Evolutionary conservation across 495 filamentous ascomycete genomes (phyloP).

Genomic region (Mycothermus thermophilus): DNA sequence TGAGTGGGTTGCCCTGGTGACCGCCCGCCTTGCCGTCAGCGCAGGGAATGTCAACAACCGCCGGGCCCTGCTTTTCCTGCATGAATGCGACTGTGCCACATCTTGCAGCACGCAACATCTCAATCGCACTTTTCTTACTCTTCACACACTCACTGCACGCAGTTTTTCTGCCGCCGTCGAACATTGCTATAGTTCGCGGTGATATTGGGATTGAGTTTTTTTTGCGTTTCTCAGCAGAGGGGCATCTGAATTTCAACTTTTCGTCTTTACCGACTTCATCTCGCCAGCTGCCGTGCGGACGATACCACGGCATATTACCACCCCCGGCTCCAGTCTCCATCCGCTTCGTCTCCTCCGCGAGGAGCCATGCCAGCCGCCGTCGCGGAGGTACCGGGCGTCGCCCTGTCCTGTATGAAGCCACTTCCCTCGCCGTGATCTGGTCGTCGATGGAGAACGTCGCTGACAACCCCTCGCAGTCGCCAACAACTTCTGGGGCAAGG

Average conservation of each 20-base stretch:
- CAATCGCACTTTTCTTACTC: too few species aligned
- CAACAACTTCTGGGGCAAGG: conserved; percentile 99
- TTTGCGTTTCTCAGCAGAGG: too few species aligned
- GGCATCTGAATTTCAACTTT: too few species aligned
- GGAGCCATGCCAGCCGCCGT: conserved; percentile 21
- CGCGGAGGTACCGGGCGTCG: conserved; percentile 29
- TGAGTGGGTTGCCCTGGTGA: conserved; percentile 5
- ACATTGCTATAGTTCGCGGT: too few species aligned
- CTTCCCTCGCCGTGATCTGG: too few species aligned
- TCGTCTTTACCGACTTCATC: background rate
- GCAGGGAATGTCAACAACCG: conserved; percentile 5
- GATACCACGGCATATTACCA: conserved; percentile 1
- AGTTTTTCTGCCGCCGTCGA: too few species aligned
- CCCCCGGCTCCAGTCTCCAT: conserved; percentile 4
- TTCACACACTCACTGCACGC: too few species aligned
- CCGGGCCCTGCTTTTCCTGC: background rate
- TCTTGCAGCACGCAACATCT: too few species aligned
- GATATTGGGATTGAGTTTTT: too few species aligned
- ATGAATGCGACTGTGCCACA: conserved; percentile 2
- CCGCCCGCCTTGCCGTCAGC: conserved; percentile 1
- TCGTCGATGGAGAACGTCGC: too few species aligned
- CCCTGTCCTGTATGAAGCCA: conserved; percentile 40
- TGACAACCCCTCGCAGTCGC: conserved; percentile 74
- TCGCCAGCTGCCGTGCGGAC: background rate
- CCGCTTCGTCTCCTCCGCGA: conserved; percentile 4